Conservation (phyloP, 305 asterid species). For the Fraxinus sp. region DNA sequence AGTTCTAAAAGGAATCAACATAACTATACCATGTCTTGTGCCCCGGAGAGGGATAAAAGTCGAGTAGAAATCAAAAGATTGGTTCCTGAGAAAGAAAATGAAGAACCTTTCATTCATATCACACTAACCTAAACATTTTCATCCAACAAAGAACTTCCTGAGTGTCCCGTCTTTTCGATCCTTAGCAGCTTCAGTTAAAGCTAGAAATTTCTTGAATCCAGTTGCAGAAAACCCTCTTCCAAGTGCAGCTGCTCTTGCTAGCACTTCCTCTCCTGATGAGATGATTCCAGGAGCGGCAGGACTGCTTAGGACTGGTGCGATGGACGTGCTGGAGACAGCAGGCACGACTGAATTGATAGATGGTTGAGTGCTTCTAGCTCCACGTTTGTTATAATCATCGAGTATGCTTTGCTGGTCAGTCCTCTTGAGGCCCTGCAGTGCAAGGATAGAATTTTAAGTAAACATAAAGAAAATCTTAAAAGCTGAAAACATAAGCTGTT, state of each 20-base stretch:
- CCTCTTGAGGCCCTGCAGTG: conserved; percentile 77
- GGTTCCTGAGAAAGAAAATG: background rate
- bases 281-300: conserved; percentile 53
- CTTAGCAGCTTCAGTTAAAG: conserved; percentile 84
- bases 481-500: background rate
- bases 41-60: background rate
- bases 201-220: conserved; percentile 84
- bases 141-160: conserved; percentile 82
- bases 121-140: conserved; percentile 6
- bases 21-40: background rate
- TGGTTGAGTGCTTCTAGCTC: conserved; percentile 67
- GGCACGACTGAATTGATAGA: conserved; percentile 49
- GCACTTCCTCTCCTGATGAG: conserved; percentile 79
- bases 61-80: background rate
- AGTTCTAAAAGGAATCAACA: background rate
- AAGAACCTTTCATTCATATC: background rate
- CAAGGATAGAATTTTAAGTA: background rate
- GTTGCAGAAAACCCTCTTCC: conserved; percentile 98
- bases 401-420: conserved; percentile 88
- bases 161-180: conserved; percentile 92
- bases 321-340: conserved; percentile 33
- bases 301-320: conserved; percentile 31
- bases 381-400: conserved; percentile 88
- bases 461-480: background rate
- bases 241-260: conserved; percentile 94